Evolutionary conservation across 2,329 filamentous ascomycete species (phyloP).

Genomic region (Fonsecaea multimorphosa): DNA sequence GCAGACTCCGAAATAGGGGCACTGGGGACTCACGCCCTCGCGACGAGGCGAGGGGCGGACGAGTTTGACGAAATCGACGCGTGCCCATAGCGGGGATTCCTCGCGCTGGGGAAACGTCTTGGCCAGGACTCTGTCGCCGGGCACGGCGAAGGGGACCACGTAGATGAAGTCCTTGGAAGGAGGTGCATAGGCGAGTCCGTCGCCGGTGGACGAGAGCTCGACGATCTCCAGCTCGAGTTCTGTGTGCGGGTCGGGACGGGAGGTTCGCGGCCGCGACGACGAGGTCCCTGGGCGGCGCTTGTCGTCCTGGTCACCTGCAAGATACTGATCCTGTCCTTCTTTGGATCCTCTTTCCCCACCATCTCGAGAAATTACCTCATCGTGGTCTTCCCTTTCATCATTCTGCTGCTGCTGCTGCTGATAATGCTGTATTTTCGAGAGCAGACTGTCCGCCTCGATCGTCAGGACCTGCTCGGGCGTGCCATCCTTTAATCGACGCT

Average conservation of each 20-base stretch:
- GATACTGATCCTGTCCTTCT: neutral
- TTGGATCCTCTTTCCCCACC: neutral
- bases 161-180: conserved; percentile 58
- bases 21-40: conserved; percentile 77
- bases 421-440: neutral
- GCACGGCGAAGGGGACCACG: conserved; percentile 84
- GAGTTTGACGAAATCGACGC: conserved; percentile 83
- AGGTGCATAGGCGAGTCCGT: conserved; percentile 78
- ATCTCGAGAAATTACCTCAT: neutral
- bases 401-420: neutral
- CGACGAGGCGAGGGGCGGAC: conserved; percentile 74
- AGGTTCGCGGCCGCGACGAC: neutral
- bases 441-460: conserved; percentile 27
- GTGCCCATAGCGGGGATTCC: conserved; percentile 69
- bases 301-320: neutral
- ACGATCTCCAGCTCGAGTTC: conserved; percentile 83
- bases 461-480: conserved; percentile 30
- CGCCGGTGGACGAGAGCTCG: conserved; percentile 87
- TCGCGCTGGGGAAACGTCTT: conserved; percentile 77
- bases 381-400: neutral
- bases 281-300: neutral
- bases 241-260: conserved; percentile 4
- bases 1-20: conserved; percentile 85
- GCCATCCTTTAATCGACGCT: conserved; percentile 18
- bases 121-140: conserved; percentile 79